Evolutionary conservation across 305 asterid genomes (phyloP).

Genomic region (Withania somnifera): DNA sequence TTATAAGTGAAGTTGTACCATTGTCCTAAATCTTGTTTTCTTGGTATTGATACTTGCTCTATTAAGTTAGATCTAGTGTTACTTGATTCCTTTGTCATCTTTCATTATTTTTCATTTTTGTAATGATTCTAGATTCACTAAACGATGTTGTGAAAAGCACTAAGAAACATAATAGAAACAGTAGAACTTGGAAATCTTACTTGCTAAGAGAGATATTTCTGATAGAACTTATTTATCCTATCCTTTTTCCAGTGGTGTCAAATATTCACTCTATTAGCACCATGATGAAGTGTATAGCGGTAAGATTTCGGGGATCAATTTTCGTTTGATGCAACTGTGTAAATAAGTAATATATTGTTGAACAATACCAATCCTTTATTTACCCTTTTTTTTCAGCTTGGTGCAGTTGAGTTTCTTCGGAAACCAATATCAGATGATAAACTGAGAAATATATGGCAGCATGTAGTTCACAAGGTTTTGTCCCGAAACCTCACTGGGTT

Average conservation of each 20-base stretch:
- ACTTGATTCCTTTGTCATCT: not conserved
- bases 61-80: not conserved
- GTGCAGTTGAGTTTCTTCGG: conserved; percentile 46
- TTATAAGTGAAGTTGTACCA: not conserved
- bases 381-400: conserved; percentile 24
- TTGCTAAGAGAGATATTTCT: not conserved
- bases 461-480: conserved; percentile 42
- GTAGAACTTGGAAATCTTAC: not conserved
- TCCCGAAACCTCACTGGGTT: not conserved
- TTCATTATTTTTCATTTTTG: not conserved
- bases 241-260: conserved; percentile 31
- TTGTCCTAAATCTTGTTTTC: not conserved
- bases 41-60: not conserved
- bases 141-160: not conserved
- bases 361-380: not conserved
- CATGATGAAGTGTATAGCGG: conserved; percentile 51
- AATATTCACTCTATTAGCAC: conserved; percentile 28
- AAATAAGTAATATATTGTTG: not conserved
- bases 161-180: not conserved
- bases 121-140: not conserved
- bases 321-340: not conserved
- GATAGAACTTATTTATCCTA: not conserved
- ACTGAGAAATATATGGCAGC: conserved; percentile 44
- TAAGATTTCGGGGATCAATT: conserved; percentile 12
- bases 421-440: conserved; percentile 42